Evolutionary conservation across 2,329 filamentous ascomycete species (phyloP).

Genomic region (Curvularia spicifera): DNA sequence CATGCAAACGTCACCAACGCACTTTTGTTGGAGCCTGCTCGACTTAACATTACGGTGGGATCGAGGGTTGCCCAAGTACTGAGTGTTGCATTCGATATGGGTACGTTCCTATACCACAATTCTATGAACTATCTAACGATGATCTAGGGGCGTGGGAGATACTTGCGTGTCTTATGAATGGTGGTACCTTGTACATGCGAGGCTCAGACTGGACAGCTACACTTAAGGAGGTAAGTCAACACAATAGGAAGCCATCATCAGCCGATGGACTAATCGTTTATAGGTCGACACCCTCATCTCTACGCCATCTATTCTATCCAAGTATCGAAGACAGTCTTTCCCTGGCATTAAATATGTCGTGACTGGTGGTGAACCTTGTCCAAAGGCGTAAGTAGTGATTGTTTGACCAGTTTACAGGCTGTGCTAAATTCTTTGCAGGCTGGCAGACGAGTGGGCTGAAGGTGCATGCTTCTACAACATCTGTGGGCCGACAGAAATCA

Average conservation of each 20-base stretch:
- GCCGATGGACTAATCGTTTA: slow-evolving; percentile 6
- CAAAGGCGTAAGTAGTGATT: slow-evolving; percentile 49
- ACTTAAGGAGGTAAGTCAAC: slow-evolving; percentile 53
- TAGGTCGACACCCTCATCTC: slow-evolving; percentile 63
- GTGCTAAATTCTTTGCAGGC: slow-evolving; percentile 28
- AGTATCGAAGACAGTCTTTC: slow-evolving; percentile 56
- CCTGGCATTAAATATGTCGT: slow-evolving; percentile 61
- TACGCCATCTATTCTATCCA: slow-evolving; percentile 64
- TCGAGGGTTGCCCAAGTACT: slow-evolving; percentile 62
- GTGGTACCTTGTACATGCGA: slow-evolving; percentile 61
- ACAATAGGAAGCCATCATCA: background rate
- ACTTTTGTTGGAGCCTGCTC: slow-evolving; percentile 59
- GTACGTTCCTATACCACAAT: slow-evolving; percentile 48
- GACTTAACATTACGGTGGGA: slow-evolving; percentile 59
- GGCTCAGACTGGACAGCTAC: slow-evolving; percentile 58
- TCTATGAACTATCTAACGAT: slow-evolving; percentile 2
- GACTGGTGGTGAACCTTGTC: slow-evolving; percentile 62
- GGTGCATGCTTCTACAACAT: slow-evolving; percentile 56
- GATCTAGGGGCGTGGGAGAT: slow-evolving; percentile 64
- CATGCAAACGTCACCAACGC: slow-evolving; percentile 64
- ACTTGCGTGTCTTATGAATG: slow-evolving; percentile 63
- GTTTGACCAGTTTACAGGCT: background rate
- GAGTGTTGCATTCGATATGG: slow-evolving; percentile 67
- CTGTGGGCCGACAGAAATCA: slow-evolving; percentile 66
- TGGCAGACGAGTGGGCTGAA: slow-evolving; percentile 64